These are phyloP conservation scores for Eutypa lata DNA, from an alignment of 2,329 filamentous ascomycete genomes.

Conservation along the genomic window DNA sequence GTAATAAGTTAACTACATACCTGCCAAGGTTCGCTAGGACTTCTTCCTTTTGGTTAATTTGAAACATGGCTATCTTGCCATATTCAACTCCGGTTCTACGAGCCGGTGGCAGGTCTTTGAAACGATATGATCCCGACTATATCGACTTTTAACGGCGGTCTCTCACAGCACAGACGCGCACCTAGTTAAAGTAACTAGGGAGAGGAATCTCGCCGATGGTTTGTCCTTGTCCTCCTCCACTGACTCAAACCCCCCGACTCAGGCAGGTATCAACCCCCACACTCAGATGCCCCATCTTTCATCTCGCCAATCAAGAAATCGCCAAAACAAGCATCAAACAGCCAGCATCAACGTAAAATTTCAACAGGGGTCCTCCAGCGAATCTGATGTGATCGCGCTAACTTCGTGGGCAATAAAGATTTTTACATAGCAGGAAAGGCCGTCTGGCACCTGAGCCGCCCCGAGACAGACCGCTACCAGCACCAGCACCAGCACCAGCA, in stretches of 20 bases:
- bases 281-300: not conserved
- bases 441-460: no score
- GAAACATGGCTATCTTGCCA: not conserved
- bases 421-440: no score
- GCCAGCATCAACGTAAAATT: not conserved
- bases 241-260: not conserved
- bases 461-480: no score
- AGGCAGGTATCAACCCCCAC: not conserved
- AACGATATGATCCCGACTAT: no score
- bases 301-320: conserved; percentile 1
- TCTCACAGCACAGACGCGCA: no score
- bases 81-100: no score
- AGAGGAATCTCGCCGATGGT: no score
- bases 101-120: no score
- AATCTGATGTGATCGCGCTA: not conserved
- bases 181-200: no score
- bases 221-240: not conserved
- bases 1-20: no score
- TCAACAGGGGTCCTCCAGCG: not conserved
- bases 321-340: not conserved
- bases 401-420: not conserved
- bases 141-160: no score
- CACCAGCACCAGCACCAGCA: no score
- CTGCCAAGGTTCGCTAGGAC: not conserved
- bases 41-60: not conserved